A percentile compares a stretch with the other conserved stretches of the same genome.
Conservation (phyloP, 1,139 yeast genomes). For the Candida sp. region DNA sequence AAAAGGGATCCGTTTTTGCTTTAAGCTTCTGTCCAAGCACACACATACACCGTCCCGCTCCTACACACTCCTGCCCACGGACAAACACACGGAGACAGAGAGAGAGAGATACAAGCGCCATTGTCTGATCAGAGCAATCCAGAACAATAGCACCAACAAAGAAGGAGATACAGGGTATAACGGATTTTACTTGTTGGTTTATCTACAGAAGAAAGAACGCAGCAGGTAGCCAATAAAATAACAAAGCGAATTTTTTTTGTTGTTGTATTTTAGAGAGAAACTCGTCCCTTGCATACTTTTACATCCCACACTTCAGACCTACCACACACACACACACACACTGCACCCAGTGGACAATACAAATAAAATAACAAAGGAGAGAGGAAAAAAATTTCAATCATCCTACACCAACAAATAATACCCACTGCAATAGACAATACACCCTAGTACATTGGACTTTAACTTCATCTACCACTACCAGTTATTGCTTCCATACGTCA, state of each 20-base stretch:
- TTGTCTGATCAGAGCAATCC: too few species aligned
- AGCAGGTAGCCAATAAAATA: neutral
- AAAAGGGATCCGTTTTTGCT: neutral
- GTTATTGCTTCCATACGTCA: too few species aligned
- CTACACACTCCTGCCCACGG: neutral
- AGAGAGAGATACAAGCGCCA: too few species aligned
- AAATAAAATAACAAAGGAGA: neutral
- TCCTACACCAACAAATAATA: neutral
- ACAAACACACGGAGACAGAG: neutral
- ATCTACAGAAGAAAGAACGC: neutral
- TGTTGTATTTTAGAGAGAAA: neutral
- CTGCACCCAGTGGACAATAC: neutral
- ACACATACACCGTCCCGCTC: neutral
- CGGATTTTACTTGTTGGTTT: neutral
- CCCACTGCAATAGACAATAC: neutral
- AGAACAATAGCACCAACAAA: too few species aligned
- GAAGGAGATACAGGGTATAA: neutral
- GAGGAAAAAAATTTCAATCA: neutral
- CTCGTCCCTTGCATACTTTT: slow-evolving; percentile 6
- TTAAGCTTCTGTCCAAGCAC: neutral
- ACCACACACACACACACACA: neutral
- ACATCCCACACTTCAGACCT: neutral
- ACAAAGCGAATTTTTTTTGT: neutral
- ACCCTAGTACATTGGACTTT: neutral
- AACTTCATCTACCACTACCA: neutral